phyloP scores from a whole-genome alignment of 2,329 filamentous ascomycete genomes.

The Diplodia seriata region DNA sequence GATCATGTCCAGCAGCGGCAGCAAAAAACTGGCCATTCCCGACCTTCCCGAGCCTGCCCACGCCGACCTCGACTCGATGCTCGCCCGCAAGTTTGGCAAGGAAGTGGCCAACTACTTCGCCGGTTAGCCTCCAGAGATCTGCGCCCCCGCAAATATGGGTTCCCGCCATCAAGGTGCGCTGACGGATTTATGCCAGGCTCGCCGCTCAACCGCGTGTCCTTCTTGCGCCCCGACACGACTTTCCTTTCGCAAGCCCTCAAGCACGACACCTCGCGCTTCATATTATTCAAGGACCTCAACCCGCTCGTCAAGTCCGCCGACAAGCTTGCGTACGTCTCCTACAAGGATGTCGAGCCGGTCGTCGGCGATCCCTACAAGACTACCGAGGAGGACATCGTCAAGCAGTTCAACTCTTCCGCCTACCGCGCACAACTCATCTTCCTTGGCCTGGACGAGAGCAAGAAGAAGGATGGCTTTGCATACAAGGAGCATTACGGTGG shows the following conservation, averaged over 20 bases:
- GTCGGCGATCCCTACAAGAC: slow-evolving; percentile 76
- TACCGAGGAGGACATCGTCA: slow-evolving; percentile 75
- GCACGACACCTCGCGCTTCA: slow-evolving; percentile 71
- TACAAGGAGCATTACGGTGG: slow-evolving; percentile 76
- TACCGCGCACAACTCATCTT: slow-evolving; percentile 79
- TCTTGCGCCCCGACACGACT: slow-evolving; percentile 72
- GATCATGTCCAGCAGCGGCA: slow-evolving; percentile 24
- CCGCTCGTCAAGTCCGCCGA: slow-evolving; percentile 70
- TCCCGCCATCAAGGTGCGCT: slow-evolving; percentile 20
- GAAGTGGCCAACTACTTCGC: slow-evolving; percentile 87
- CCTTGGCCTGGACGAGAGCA: slow-evolving; percentile 77
- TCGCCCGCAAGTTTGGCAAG: slow-evolving; percentile 77
- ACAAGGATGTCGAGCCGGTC: slow-evolving; percentile 72
- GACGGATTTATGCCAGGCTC: slow-evolving; percentile 57
- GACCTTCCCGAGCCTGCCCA: slow-evolving; percentile 65
- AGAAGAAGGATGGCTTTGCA: slow-evolving; percentile 58
- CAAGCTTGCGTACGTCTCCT: slow-evolving; percentile 71
- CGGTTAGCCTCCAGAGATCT: slow-evolving; percentile 40
- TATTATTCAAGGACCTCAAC: slow-evolving; percentile 79
- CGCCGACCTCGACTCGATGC: slow-evolving; percentile 69
- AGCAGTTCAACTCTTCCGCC: slow-evolving; percentile 73
- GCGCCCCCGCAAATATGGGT: background rate
- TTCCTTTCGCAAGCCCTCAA: slow-evolving; percentile 73
- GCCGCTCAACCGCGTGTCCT: slow-evolving; percentile 79
- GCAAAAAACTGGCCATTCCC: slow-evolving; percentile 45